phyloP scores from a whole-genome alignment of 306 rosid species.

The Cucurbita maxima region DNA sequence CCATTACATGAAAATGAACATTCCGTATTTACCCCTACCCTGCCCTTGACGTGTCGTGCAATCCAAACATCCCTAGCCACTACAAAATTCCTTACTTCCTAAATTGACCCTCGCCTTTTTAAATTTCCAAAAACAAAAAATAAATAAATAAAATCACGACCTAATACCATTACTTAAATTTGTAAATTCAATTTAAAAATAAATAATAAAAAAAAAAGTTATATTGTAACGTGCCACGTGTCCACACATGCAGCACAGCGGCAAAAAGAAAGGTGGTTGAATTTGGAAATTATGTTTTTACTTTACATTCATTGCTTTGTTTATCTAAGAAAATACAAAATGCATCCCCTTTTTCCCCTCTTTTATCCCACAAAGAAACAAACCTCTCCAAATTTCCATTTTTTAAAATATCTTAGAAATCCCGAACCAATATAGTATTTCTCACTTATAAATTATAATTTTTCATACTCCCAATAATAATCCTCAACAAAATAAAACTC shows the following conservation, averaged over 20 bases:
- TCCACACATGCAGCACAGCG: neutral
- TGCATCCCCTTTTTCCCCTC: neutral
- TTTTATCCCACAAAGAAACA: neutral
- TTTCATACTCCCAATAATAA: too few species aligned
- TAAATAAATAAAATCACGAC: neutral
- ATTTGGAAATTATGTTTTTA: neutral
- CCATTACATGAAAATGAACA: neutral
- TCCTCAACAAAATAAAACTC: too few species aligned
- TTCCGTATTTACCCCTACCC: neutral
- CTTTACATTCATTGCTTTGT: neutral
- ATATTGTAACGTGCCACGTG: neutral
- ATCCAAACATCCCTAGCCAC: conserved; percentile 2
- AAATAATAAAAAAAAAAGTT: neutral
- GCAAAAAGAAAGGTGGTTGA: neutral
- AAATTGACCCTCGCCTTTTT: neutral
- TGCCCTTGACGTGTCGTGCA: neutral
- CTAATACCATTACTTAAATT: too few species aligned
- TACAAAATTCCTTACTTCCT: neutral
- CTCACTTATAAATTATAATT: too few species aligned
- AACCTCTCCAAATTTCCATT: neutral
- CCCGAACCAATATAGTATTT: too few species aligned
- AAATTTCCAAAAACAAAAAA: neutral
- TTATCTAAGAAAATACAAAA: neutral
- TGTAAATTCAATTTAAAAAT: too few species aligned
- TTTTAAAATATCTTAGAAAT: too few species aligned